Evolutionary conservation across 768 basidiomycete species (phyloP).

Genomic region (Hygrophorus pudorinus): DNA sequence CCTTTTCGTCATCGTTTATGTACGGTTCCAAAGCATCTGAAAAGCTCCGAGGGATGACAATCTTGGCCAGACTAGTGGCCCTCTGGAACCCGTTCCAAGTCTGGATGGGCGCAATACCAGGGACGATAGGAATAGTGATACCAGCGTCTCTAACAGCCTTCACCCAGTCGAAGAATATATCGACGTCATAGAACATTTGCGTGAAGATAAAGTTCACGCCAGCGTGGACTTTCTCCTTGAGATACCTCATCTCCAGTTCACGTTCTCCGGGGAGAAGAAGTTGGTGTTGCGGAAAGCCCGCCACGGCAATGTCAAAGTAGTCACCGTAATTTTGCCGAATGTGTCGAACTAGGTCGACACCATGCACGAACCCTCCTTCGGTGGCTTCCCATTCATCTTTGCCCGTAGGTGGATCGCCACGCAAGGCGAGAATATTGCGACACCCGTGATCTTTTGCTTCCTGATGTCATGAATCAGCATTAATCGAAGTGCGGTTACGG

Average conservation of each 20-base stretch:
- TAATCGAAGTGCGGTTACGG: too few relatives aligned
- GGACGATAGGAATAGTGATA: slow-evolving; percentile 83
- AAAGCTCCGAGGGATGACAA: slow-evolving; percentile 64
- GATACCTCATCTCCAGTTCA: slow-evolving; percentile 68
- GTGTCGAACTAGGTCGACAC: slow-evolving; percentile 85
- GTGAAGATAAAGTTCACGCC: slow-evolving; percentile 94
- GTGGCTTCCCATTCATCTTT: slow-evolving; percentile 89
- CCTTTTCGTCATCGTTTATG: slow-evolving; percentile 89
- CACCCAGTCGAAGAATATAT: slow-evolving; percentile 90
- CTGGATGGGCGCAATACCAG: slow-evolving; percentile 92
- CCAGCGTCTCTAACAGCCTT: slow-evolving; percentile 72
- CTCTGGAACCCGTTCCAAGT: slow-evolving; percentile 93
- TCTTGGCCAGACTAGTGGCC: slow-evolving; percentile 72
- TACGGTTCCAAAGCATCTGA: slow-evolving; percentile 74
- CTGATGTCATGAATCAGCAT: slow-evolving; percentile 26
- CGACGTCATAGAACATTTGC: slow-evolving; percentile 95
- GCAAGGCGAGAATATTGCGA: slow-evolving; percentile 85
- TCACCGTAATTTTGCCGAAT: slow-evolving; percentile 77
- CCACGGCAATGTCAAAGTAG: slow-evolving; percentile 92
- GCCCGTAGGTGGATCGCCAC: slow-evolving; percentile 86
- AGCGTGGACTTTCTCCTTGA: slow-evolving; percentile 87
- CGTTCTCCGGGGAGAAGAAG: slow-evolving; percentile 63
- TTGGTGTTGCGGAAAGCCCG: slow-evolving; percentile 86
- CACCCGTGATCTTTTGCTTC: slow-evolving; percentile 87
- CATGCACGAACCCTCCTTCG: slow-evolving; percentile 83